Percentiles rank a stretch among this genome's conserved stretches.
phyloP scores from a whole-genome alignment of 1,284 basidiomycete species.

The Naganishia sp. region DNA sequence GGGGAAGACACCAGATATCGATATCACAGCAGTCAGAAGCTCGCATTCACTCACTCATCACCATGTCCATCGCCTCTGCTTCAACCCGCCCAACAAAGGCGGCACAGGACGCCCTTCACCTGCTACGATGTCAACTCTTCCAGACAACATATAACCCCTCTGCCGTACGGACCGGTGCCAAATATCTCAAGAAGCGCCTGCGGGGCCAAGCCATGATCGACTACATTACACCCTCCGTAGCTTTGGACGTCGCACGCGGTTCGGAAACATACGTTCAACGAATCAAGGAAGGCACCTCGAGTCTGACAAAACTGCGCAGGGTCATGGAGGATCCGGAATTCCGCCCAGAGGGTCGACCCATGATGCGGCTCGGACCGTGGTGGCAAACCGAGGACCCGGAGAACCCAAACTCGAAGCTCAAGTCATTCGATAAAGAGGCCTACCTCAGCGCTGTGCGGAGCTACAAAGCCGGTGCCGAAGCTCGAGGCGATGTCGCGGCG shows the following conservation, averaged over 20 bases:
- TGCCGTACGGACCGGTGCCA: conserved; percentile 74
- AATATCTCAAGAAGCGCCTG: conserved; percentile 74
- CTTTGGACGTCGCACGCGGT: conserved; percentile 6
- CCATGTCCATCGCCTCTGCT: conserved; percentile 17
- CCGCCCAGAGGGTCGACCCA: conserved; percentile 28
- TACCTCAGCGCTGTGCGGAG: conserved; percentile 30
- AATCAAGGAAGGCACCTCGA: conserved; percentile 25
- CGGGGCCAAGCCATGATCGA: conserved; percentile 73
- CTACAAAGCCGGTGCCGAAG: conserved; percentile 35
- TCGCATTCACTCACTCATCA: background rate
- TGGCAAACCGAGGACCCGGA: conserved; percentile 29
- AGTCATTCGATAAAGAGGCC: conserved; percentile 20
- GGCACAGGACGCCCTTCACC: conserved; percentile 26
- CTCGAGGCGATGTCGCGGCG: conserved; percentile 35
- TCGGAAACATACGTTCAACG: conserved; percentile 12
- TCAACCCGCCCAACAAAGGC: conserved; percentile 16
- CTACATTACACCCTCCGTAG: conserved; percentile 64
- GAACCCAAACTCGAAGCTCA: conserved; percentile 23
- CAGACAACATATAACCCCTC: conserved; percentile 80
- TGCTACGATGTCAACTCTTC: conserved; percentile 62
- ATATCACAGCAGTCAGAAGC: background rate
- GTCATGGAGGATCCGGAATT: conserved; percentile 33
- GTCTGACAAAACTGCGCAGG: conserved; percentile 18
- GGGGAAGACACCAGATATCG: no score
- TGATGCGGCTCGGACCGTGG: conserved; percentile 27